phyloP scores from a whole-genome alignment of 108 stramenopile genomes.

The Mediolabrus comicus region DNA sequence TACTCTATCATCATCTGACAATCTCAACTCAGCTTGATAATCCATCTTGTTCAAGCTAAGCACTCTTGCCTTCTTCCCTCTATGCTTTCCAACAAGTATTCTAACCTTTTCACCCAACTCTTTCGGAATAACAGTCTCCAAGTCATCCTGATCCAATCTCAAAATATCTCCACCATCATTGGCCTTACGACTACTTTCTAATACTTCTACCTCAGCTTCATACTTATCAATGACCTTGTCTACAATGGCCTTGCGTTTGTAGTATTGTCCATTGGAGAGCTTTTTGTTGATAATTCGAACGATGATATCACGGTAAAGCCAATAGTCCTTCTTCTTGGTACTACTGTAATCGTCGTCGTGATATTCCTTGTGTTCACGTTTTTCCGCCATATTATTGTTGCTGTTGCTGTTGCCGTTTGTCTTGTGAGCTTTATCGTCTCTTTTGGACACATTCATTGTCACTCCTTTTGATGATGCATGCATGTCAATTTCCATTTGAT shows the following conservation, averaged over 20 bases:
- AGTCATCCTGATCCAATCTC: constrained; percentile 79
- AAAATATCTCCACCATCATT: constrained; percentile 62
- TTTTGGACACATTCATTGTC: constrained; percentile 3
- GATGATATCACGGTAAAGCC: constrained; percentile 75
- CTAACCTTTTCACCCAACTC: constrained; percentile 59
- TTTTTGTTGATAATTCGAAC: constrained; percentile 85
- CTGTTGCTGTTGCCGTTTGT: neutral
- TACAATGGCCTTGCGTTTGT: constrained; percentile 84
- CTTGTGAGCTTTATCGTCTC: neutral
- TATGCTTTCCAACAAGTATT: constrained; percentile 68
- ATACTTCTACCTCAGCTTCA: constrained; percentile 67
- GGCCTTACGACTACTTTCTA: constrained; percentile 39
- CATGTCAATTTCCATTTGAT: neutral
- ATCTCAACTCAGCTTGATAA: constrained; percentile 47
- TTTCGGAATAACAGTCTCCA: constrained; percentile 88
- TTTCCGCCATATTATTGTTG: neutral
- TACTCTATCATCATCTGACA: constrained; percentile 49
- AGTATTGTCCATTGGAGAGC: constrained; percentile 69
- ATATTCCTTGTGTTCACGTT: neutral
- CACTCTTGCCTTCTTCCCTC: constrained; percentile 68
- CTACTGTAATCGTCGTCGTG: constrained; percentile 10
- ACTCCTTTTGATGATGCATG: neutral
- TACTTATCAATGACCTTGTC: constrained; percentile 64
- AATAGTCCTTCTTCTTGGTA: constrained; percentile 56
- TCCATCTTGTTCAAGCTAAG: constrained; percentile 50